A percentile compares a stretch with the other conserved stretches of the same genome.
Conservation (phyloP, 371 early-diverging fungal species). For the Funneliformis caledonium region DNA sequence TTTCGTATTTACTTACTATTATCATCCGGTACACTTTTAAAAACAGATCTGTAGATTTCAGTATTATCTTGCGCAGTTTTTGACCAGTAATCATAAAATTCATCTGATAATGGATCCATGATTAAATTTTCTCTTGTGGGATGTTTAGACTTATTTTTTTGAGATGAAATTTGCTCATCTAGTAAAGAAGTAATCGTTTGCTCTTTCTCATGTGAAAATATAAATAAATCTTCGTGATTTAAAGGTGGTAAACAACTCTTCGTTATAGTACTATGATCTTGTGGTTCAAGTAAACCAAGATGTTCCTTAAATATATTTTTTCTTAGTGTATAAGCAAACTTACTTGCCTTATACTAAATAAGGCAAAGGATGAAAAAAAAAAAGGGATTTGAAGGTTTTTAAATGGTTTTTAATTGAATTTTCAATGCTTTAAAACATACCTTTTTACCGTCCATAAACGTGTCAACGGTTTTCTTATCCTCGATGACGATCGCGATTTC, state of each 20-base stretch:
- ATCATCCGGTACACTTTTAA: slow-evolving; percentile 89
- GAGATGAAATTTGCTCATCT: slow-evolving; percentile 13
- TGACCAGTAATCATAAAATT: slow-evolving; percentile 69
- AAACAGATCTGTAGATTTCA: slow-evolving; percentile 72
- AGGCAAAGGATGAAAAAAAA: background rate
- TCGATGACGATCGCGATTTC: slow-evolving; percentile 89
- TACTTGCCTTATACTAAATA: slow-evolving; percentile 65
- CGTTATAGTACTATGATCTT: background rate
- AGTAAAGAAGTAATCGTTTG: background rate
- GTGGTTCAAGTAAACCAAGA: slow-evolving; percentile 63
- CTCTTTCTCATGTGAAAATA: background rate
- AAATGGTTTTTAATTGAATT: background rate
- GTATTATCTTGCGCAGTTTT: slow-evolving; percentile 72
- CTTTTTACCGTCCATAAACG: slow-evolving; percentile 72
- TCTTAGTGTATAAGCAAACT: slow-evolving; percentile 77
- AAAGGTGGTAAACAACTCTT: slow-evolving; percentile 21
- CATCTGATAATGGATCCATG: slow-evolving; percentile 75
- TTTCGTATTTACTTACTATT: slow-evolving; percentile 25
- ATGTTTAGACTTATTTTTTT: slow-evolving; percentile 16
- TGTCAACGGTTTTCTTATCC: slow-evolving; percentile 71
- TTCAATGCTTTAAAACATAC: slow-evolving; percentile 46
- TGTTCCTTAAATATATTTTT: slow-evolving; percentile 85
- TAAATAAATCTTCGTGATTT: slow-evolving; percentile 41
- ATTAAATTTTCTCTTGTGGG: slow-evolving; percentile 47
- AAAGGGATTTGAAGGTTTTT: background rate